Conservation (phyloP, 2,329 filamentous ascomycete species). For the Epichloe typhina region DNA sequence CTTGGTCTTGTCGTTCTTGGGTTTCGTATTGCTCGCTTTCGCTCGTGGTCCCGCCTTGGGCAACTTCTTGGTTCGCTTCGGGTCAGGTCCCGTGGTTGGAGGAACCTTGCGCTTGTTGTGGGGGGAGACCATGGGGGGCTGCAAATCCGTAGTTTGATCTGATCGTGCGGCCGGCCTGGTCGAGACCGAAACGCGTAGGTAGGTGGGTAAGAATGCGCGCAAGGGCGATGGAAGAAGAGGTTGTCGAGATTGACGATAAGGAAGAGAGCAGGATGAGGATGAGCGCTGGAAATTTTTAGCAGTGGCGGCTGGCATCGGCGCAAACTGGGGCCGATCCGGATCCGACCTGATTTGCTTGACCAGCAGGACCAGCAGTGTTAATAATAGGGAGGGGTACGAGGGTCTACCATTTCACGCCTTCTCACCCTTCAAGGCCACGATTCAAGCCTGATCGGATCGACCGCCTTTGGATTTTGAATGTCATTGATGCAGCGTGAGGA, state of each 20-base stretch:
- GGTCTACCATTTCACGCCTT: no score
- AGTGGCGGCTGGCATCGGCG: neutral
- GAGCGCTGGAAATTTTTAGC: neutral
- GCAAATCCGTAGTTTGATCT: neutral
- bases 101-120: conserved; percentile 28
- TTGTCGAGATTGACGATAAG: no score
- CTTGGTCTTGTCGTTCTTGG: conserved; percentile 4
- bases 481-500: no score
- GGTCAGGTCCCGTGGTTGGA: conserved; percentile 16
- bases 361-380: no score
- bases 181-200: neutral
- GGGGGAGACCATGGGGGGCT: conserved; percentile 17
- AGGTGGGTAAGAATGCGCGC: no score
- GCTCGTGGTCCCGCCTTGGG: neutral
- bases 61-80: conserved; percentile 23
- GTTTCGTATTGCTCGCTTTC: neutral
- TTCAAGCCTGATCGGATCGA: no score
- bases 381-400: no score
- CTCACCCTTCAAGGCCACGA: no score
- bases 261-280: neutral
- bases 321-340: neutral
- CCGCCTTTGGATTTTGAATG: no score
- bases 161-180: neutral
- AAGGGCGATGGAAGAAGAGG: neutral
- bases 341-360: neutral